phyloP scores from a whole-genome alignment of 108 stramenopile species.

The Parietichytrium sp. region DNA sequence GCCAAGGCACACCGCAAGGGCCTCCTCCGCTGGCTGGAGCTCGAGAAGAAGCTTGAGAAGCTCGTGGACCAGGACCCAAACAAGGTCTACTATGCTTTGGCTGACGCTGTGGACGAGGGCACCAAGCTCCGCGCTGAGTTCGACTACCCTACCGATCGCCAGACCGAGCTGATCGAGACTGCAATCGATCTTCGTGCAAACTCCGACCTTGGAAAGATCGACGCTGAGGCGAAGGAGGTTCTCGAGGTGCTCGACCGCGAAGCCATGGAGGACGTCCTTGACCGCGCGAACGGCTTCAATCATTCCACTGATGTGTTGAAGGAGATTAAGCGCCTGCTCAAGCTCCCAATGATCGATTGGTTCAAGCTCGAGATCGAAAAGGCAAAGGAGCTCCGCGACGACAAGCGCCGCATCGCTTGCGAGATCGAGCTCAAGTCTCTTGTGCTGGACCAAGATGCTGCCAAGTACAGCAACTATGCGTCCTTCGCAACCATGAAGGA shows the following conservation, averaged over 20 bases:
- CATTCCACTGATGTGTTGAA: slow-evolving; percentile 1
- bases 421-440: slow-evolving; percentile 63
- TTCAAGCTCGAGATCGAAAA: slow-evolving; percentile 54
- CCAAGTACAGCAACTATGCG: slow-evolving; percentile 39
- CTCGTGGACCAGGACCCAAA: slow-evolving; percentile 39
- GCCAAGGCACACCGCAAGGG: not conserved
- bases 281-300: not conserved
- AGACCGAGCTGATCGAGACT: slow-evolving; percentile 29
- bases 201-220: slow-evolving; percentile 35
- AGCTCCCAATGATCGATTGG: slow-evolving; percentile 58
- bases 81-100: slow-evolving; percentile 37
- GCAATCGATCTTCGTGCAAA: slow-evolving; percentile 30
- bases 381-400: slow-evolving; percentile 57
- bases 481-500: slow-evolving; percentile 41
- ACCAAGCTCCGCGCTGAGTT: not conserved
- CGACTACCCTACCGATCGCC: slow-evolving; percentile 8
- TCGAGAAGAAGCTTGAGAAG: slow-evolving; percentile 9
- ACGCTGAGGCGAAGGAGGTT: not conserved
- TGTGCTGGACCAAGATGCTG: slow-evolving; percentile 53
- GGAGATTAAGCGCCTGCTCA: slow-evolving; percentile 45
- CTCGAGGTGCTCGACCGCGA: slow-evolving; percentile 1
- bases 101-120: slow-evolving; percentile 24
- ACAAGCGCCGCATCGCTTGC: slow-evolving; percentile 60
- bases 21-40: not conserved
- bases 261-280: not conserved